A percentile compares a stretch with the other conserved stretches of the same genome.
Conservation (phyloP, 2,329 filamentous ascomycete species). For the Colletotrichum echinochloae region DNA sequence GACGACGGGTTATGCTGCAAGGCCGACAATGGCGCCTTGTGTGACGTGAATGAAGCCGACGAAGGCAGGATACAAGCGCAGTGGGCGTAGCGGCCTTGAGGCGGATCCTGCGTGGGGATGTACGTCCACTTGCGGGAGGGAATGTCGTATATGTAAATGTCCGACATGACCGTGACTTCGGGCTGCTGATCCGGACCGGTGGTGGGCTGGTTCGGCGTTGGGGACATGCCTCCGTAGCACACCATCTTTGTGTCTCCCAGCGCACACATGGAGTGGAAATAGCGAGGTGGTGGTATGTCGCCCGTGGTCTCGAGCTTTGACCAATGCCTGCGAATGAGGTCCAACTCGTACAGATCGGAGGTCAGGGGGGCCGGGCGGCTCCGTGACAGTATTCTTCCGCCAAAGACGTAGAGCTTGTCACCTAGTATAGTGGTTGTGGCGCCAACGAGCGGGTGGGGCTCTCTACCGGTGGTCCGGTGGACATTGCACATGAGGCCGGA, state of each 20-base stretch:
- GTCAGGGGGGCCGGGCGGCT: conserved; percentile 85
- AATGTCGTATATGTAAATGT: conserved; percentile 96
- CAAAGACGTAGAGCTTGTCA: conserved; percentile 97
- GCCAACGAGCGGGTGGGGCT: conserved; percentile 91
- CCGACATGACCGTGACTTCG: conserved; percentile 96
- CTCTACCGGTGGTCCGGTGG: conserved; percentile 88
- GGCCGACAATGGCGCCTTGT: conserved; percentile 84
- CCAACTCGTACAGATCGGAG: conserved; percentile 91
- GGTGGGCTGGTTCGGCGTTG: conserved; percentile 65
- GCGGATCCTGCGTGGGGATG: conserved; percentile 82
- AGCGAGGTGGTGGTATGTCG: conserved; percentile 89
- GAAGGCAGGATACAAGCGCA: conserved; percentile 94
- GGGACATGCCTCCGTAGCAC: conserved; percentile 98
- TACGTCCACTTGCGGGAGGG: conserved; percentile 86
- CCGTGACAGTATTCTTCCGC: conserved; percentile 86
- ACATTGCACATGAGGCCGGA: conserved; percentile 78
- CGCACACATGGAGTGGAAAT: conserved; percentile 96
- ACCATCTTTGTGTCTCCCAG: conserved; percentile 96
- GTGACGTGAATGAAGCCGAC: conserved; percentile 86
- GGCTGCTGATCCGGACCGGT: conserved; percentile 75
- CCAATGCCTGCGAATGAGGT: conserved; percentile 93
- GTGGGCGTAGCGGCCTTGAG: conserved; percentile 95
- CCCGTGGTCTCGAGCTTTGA: conserved; percentile 86
- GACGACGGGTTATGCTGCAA: conserved; percentile 90
- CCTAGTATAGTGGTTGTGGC: conserved; percentile 95